Conservation (phyloP, 805 yeast genomes). For the Kodamaea neixiangensis region DNA sequence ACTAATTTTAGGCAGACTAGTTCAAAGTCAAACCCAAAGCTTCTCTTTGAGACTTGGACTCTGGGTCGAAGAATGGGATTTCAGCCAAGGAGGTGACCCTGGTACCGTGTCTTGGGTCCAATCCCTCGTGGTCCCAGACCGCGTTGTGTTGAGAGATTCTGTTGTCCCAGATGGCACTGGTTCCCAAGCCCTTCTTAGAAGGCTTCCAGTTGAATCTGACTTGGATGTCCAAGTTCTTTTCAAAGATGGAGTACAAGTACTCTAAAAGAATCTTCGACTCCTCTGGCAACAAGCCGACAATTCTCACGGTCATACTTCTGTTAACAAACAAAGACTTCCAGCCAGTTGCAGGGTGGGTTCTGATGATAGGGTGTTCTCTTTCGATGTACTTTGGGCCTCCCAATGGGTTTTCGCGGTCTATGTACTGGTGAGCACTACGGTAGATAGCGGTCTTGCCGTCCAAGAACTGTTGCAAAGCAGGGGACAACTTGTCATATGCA, state of each 20-base stretch:
- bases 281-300: constrained; percentile 29
- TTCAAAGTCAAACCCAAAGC: constrained; percentile 42
- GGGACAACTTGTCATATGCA: constrained; percentile 57
- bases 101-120: constrained; percentile 51
- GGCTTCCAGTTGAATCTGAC: constrained; percentile 22
- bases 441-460: constrained; percentile 53
- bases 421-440: constrained; percentile 40
- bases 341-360: constrained; percentile 36
- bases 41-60: constrained; percentile 54
- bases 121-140: constrained; percentile 49
- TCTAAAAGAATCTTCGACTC: constrained; percentile 21
- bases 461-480: constrained; percentile 49
- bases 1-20: no score
- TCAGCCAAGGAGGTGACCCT: constrained; percentile 55
- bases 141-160: constrained; percentile 56
- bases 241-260: constrained; percentile 15
- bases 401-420: constrained; percentile 35
- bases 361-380: constrained; percentile 31
- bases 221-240: constrained; percentile 20
- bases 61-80: constrained; percentile 50
- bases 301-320: constrained; percentile 30
- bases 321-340: constrained; percentile 34
- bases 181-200: constrained; percentile 17
- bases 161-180: constrained; percentile 61
- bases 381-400: constrained; percentile 31